Evolutionary conservation across 169 alveolate species (phyloP), one percentile per base, ranked within the genome.

Genomic region (Eimeria maxima): DNA sequence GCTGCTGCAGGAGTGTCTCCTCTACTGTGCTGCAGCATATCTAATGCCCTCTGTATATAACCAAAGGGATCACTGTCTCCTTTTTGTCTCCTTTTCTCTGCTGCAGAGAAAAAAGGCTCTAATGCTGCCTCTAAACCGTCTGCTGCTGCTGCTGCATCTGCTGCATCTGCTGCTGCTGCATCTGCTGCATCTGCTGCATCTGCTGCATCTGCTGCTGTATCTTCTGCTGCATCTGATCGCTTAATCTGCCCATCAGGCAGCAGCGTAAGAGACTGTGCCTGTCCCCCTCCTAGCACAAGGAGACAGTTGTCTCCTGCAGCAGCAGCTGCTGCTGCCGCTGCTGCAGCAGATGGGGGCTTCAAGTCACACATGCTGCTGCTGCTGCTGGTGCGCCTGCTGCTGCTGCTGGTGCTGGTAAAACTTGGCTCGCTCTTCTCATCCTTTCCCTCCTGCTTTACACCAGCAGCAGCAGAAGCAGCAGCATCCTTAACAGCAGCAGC

Each of bases 321-420:
- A n/a, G n/a, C n/a, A n/a, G n/a, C n/a, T n/a, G 74, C 74, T 65
- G 74, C 74, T 65, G 74, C 74, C 18, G 74, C 74, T 65, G 74
- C 74, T 65, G 74, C 74, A 22, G 74, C 74, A 50, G 57, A 50
- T 7, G 78, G 16, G 16, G 78, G 29, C 78, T 27, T 5, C 78
- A 67, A 27, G 44, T 67, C 78, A 5, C 78, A 5, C 78, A 7
- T 22, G 78, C 78, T 67, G 78, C 83, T 73, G 83, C 83, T 73
- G 83, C 83, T 73, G 50, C 38, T 18, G 83, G 14, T 18, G 83
- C 83, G 4, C 10, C 83, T 67, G 78, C 27, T 67, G 44, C 38
- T 27, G 10, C 5, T 20, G 16, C 44, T 20, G 6, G 27, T 14
- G 14, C 16, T 20, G 44, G 16, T 20, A 14, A 8, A 11, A 11